Evolutionary conservation across 306 rosid genomes (phyloP), one percentile per base, ranked within the genome.

Genomic region (Lupinus albus): DNA sequence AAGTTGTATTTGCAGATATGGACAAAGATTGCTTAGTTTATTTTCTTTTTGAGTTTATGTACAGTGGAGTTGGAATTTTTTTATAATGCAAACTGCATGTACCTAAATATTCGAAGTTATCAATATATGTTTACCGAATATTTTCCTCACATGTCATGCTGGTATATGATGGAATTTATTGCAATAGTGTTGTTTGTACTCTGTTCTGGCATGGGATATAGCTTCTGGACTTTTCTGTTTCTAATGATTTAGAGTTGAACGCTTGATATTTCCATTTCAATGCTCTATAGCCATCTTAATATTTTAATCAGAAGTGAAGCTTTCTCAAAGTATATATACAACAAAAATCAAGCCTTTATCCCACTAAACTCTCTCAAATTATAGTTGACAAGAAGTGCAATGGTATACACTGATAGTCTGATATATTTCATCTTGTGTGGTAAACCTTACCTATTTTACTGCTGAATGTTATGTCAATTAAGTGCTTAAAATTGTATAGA

Each of bases 371-470:
- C 1, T 3, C 47, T 11, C 16, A 48, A 15, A 6, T 46, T 42
- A 25, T 18, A 17, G 18, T 14, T 2, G 36, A 15, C 28, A 74
- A 17, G 33, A 64, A 55, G 0, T 14, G 8, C n/a, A 42, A 7
- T 28, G 44, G 16, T 32, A 35, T 41, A 33, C 33, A 10, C 48
- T 64, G 50, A 35, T 41, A 33, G 21, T 6, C 48, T 64, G 50
- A 64, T 71, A 70, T 20, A 20, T 70, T 55, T n/a, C n/a, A 64
- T 32, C 36, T 16, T 14, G 14, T 39, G n/a, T 38, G 41, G 25
- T 14, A 8, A 35, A 14, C 12, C n/a, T 10, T 39, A 42, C 47
- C 28, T 25, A 38, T 30, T 44, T 39, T 45, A 32, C 9, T 7
- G 1, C 11, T 49, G 30, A 38, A 4, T 28, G 3, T 47, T 10